Evolutionary conservation across 768 basidiomycete species (phyloP).

Genomic region (Cystofilobasidium capitatum): DNA sequence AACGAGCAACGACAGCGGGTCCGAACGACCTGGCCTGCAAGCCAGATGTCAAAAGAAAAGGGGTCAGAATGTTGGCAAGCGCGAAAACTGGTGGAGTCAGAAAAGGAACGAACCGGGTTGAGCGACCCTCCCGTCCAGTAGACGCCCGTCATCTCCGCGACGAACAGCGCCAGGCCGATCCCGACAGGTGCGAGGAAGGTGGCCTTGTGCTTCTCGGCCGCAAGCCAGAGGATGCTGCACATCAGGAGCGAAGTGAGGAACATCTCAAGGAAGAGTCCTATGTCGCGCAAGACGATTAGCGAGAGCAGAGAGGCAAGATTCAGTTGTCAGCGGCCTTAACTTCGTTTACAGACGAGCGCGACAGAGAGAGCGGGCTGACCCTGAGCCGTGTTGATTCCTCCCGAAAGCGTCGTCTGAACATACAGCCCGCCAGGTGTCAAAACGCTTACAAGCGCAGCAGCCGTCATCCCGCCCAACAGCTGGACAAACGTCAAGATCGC

Average conservation of each 20-base stretch:
- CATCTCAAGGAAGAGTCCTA: conserved; percentile 41
- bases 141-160: conserved; percentile 27
- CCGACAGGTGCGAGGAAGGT: conserved; percentile 44
- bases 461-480: conserved; percentile 39
- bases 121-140: conserved; percentile 19
- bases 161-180: conserved; percentile 40
- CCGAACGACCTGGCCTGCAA: conserved; percentile 11
- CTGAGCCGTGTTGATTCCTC: conserved; percentile 34
- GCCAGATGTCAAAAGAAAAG: not conserved
- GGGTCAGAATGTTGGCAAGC: no score
- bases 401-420: conserved; percentile 29
- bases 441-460: conserved; percentile 38
- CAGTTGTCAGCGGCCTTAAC: no score
- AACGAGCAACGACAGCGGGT: conserved; percentile 5
- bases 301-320: not conserved
- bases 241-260: conserved; percentile 37
- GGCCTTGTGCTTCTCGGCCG: conserved; percentile 38
- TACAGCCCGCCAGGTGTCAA: conserved; percentile 38
- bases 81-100: no score
- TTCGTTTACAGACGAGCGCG: not conserved
- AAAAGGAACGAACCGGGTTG: conserved; percentile 15
- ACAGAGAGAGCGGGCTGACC: not conserved
- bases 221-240: conserved; percentile 13
- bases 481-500: conserved; percentile 38
- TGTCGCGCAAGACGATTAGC: not conserved